Percentiles rank a stretch among this genome's conserved stretches.
Evolutionary conservation across 805 yeast genomes (phyloP).

Genomic region (Lipomyces spencermartinsiae): DNA sequence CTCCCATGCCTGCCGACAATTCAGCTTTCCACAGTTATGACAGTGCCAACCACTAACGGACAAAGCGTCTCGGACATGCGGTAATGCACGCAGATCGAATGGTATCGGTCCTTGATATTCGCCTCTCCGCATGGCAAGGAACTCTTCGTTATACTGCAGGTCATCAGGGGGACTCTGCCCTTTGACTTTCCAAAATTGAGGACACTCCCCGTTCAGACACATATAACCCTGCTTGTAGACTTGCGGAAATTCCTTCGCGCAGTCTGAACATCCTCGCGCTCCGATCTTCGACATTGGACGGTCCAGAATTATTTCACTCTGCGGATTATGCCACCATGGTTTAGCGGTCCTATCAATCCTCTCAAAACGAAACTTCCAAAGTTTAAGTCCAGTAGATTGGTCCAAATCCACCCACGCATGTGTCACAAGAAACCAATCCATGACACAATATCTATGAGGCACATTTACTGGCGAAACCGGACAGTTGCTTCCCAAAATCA

Average conservation of each 20-base stretch:
- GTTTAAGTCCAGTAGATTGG: neutral
- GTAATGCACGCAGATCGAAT: slow-evolving; percentile 3
- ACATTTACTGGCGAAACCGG: slow-evolving; percentile 1
- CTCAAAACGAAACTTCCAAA: slow-evolving; percentile 18
- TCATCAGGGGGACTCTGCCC: neutral
- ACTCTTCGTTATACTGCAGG: slow-evolving; percentile 5
- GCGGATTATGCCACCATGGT: slow-evolving; percentile 16
- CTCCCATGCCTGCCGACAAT: slow-evolving; percentile 15
- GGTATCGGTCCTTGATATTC: neutral
- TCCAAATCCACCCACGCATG: slow-evolving; percentile 17
- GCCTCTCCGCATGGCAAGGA: neutral
- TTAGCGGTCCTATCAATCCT: neutral
- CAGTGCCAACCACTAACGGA: slow-evolving; percentile 14
- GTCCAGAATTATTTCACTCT: neutral
- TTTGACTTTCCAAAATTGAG: slow-evolving; percentile 1
- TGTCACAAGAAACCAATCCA: slow-evolving; percentile 21
- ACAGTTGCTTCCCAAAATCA: slow-evolving; percentile 8
- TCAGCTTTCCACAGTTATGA: slow-evolving; percentile 15
- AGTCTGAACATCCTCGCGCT: neutral
- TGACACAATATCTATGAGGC: slow-evolving; percentile 16
- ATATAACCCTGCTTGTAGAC: neutral
- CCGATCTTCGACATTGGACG: neutral
- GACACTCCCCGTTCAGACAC: slow-evolving; percentile 2
- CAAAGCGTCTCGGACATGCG: slow-evolving; percentile 2
- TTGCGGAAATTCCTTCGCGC: neutral